A percentile compares a stretch with the other conserved stretches of the same genome.
Evolutionary conservation across 768 basidiomycete genomes (phyloP).

Genomic region (Tylopilus sp.): DNA sequence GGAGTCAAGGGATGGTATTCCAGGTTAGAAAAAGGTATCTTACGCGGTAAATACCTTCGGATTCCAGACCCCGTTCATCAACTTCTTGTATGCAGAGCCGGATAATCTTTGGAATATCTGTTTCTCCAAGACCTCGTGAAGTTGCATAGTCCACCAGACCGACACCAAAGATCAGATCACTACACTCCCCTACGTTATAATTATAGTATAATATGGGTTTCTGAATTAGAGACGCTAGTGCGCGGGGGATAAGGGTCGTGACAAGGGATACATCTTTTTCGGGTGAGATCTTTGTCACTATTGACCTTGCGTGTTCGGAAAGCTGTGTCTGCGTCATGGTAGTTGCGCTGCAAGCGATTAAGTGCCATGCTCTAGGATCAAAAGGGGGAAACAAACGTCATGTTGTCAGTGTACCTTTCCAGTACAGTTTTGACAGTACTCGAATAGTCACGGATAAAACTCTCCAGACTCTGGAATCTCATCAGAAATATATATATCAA

Average conservation of each 20-base stretch:
- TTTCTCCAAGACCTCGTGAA: conserved; percentile 67
- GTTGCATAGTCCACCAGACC: conserved; percentile 87
- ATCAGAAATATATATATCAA: conserved; percentile 11
- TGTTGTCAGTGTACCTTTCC: conserved; percentile 74
- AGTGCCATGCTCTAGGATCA: background rate
- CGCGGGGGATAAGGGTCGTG: conserved; percentile 53
- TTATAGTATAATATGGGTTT: conserved; percentile 74
- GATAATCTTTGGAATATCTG: conserved; percentile 76
- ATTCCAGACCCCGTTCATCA: conserved; percentile 72
- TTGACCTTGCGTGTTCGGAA: conserved; percentile 56
- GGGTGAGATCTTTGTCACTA: conserved; percentile 66
- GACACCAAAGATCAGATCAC: conserved; percentile 87
- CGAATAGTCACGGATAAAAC: conserved; percentile 72
- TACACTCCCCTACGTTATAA: conserved; percentile 78
- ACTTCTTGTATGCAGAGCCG: conserved; percentile 79
- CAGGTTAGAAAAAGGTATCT: conserved; percentile 16
- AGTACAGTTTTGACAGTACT: conserved; percentile 59
- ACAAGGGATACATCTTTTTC: conserved; percentile 64
- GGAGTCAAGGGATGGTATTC: conserved; percentile 2
- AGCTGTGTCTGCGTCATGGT: conserved; percentile 72
- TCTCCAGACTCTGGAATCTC: conserved; percentile 65
- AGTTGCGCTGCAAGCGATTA: conserved; percentile 58
- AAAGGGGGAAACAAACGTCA: conserved; percentile 42
- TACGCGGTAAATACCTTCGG: conserved; percentile 81
- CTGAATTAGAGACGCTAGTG: conserved; percentile 62